Base-by-base conservation (phyloP, 257 asterid species). In the Nicotiana undulata region DNA sequence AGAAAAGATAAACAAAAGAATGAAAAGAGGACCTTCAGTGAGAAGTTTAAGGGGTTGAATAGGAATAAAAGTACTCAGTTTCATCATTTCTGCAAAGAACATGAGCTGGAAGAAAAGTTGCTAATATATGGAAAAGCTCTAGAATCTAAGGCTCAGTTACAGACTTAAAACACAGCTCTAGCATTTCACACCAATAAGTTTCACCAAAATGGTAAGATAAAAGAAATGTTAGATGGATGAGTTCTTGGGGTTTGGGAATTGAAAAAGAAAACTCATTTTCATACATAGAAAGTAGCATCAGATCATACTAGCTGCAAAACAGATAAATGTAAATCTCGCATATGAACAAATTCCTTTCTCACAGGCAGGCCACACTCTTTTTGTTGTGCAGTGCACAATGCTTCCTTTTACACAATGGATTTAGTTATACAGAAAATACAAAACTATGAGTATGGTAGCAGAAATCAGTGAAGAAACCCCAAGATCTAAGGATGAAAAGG, bases 401-500 rank as follows among this genome's bases (percentile, higher is more conserved):
- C 78, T 49, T n/a, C 17, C 81, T 77, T 77, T 59, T 77, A 56
- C 68, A 44, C 66, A 29, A 9, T 11, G 78, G 80, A 60, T 67
- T 65, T 59, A 18, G 29, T 44, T 52, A 79, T 32, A 82, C 44
- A 51, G 80, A 52, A 64, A 24, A 9, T 6, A 76, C 28, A 76
- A 55, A 18, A 7, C 10, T 17, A 55, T 52, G 66, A 56, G 32
- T 55, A 15, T 29, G 29, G 18, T 76, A 31, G 56, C 24, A 77
- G 44, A 77, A 44, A 13, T 59, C 74, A 74, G 58, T 56, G 34
- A 85, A 55, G 82, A 72, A 60, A 86, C 87, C 87, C 68, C 59
- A 58, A 87, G 93, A 90, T 91, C 87, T 86, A 77, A 81, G 86
- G 81, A 84, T 86, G 85, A 74, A 77, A 80, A 85, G 82, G 55